Base-by-base conservation (phyloP, 495 filamentous ascomycete species). In the Penicillium paxilli region DNA sequence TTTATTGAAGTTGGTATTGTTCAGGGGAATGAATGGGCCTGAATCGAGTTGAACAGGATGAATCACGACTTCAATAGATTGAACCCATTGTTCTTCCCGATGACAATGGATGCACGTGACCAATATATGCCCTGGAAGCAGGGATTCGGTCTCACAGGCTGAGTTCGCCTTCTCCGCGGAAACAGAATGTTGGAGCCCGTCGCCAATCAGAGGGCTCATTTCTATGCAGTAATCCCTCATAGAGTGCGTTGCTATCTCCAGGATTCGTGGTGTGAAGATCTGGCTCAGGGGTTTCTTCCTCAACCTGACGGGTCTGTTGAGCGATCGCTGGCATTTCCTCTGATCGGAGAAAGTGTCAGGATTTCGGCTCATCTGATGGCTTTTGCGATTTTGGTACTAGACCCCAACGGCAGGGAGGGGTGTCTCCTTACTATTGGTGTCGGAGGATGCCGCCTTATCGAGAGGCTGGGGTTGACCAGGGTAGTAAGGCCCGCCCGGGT, bases 401-500 rank as follows among this genome's bases (percentile, higher is more conserved):
- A 33, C 20, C 52, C 51, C 32, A 35, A 17, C 52, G 44, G 12
- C 24, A 45, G 47, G 44, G 56, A 40, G 24, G 54, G 28, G 33
- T 55, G 49, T 24, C 46, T 63, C 57, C 57, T 65, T 66, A 63
- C 59, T 63, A 21, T 20, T 52, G 44, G 25, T 55, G 47, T 49
- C 59, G 28, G 48, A 30, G 9, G 24, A 10, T n/a, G 38, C 40
- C 24, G 44, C 30, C 23, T 56, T 33, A 19, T 58, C 49, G 20
- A 52, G 24, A 22, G 51, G 37, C 14, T 45, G 59, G 17, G 49
- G 52, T 54, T 63, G 65, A 21, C 62, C 67, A 10, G 79, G 78
- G 48, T 82, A 81, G 55, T 74, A 67, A 52, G 54, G 64, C 21
- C 79, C 79, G 33, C 79, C 79, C 14, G 79, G 79, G 57, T 82